phyloP scores from a whole-genome alignment of 108 stramenopile genomes.

The Skeletonema marinoi region DNA sequence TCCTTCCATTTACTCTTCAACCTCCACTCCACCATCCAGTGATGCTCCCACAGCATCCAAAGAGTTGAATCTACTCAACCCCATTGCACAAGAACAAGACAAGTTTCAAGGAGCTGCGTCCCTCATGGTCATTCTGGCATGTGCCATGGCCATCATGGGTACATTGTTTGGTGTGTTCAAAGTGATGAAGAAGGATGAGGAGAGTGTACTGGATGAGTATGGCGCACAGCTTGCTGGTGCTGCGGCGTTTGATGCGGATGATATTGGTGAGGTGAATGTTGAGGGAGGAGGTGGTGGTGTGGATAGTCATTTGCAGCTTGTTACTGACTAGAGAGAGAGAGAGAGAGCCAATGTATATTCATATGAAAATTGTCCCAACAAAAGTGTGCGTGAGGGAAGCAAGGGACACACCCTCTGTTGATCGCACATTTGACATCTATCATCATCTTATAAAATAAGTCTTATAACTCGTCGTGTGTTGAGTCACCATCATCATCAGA shows the following conservation, averaged over 20 bases:
- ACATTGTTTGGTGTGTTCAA: neutral
- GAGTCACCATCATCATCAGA: neutral
- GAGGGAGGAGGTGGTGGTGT: neutral
- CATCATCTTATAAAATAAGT: neutral
- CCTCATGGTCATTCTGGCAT: neutral
- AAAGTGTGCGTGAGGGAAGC: too few relatives aligned
- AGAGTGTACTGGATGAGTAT: neutral
- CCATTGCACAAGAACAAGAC: neutral
- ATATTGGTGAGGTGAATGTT: neutral
- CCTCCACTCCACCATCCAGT: neutral
- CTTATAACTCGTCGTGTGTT: neutral
- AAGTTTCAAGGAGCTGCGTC: neutral
- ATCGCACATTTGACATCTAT: neutral
- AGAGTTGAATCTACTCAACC: neutral
- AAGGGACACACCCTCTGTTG: too few relatives aligned
- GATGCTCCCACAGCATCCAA: neutral
- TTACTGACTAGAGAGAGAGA: neutral
- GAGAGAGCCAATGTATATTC: neutral
- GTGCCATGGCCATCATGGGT: neutral
- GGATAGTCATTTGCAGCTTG: slow-evolving; percentile 1
- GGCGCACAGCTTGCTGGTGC: neutral
- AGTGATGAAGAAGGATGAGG: neutral
- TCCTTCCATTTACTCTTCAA: neutral
- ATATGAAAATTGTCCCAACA: too few relatives aligned
- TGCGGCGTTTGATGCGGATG: neutral